These are phyloP conservation scores for Xylariaceae sp. DNA, from an alignment of 2,329 filamentous ascomycete species.

Conservation along the genomic window DNA sequence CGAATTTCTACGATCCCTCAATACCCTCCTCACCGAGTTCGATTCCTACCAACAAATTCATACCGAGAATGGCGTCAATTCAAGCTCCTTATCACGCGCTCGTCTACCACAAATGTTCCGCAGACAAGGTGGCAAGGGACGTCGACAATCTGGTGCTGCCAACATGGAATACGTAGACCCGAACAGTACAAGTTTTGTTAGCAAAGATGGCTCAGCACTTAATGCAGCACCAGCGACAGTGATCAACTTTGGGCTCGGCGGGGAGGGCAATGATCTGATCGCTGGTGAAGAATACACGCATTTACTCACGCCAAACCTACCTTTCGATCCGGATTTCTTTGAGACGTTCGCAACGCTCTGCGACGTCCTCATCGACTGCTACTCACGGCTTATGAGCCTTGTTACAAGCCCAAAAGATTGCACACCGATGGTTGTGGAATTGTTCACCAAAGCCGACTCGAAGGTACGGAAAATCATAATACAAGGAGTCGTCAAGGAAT, in stretches of 20 bases:
- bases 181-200: slow-evolving; percentile 17
- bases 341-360: slow-evolving; percentile 95
- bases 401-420: slow-evolving; percentile 73
- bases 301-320: slow-evolving; percentile 84
- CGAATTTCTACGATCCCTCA: slow-evolving; percentile 84
- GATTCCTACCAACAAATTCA: slow-evolving; percentile 89
- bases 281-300: slow-evolving; percentile 85
- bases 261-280: slow-evolving; percentile 63
- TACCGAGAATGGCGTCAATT: slow-evolving; percentile 66
- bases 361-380: slow-evolving; percentile 91
- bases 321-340: slow-evolving; percentile 96
- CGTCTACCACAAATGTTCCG: slow-evolving; percentile 83
- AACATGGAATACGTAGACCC: slow-evolving; percentile 21
- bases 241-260: slow-evolving; percentile 48
- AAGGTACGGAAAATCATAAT: slow-evolving; percentile 86
- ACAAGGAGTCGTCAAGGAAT: slow-evolving; percentile 81
- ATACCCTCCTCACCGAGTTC: slow-evolving; percentile 83
- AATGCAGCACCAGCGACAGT: slow-evolving; percentile 39
- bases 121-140: slow-evolving; percentile 55
- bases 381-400: slow-evolving; percentile 71
- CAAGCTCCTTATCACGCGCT: slow-evolving; percentile 69
- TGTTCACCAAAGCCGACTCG: slow-evolving; percentile 86
- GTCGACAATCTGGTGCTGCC: slow-evolving; percentile 49
- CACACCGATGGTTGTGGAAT: slow-evolving; percentile 66
- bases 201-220: slow-evolving; percentile 28